Percentiles rank a stretch among this genome's conserved stretches.
These are phyloP conservation scores for Phialophora tarda DNA, from an alignment of 2,329 filamentous ascomycete genomes.

Conservation along the genomic window DNA sequence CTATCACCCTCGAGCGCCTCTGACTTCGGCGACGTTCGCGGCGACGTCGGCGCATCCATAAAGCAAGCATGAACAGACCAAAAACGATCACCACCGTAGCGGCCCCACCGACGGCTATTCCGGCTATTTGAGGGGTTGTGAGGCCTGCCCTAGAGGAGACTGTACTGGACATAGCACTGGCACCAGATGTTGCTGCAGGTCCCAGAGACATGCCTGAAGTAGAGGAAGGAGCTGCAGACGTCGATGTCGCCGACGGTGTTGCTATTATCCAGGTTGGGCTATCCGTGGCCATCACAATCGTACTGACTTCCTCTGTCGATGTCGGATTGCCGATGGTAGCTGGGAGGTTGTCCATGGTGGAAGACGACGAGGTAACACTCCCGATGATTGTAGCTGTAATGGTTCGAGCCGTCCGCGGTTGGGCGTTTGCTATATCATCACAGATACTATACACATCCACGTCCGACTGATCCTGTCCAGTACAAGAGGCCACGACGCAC, in stretches of 20 bases:
- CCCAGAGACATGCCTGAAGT: slow-evolving; percentile 35
- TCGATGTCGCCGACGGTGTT: slow-evolving; percentile 13
- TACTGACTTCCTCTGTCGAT: slow-evolving; percentile 32
- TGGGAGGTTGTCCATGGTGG: slow-evolving; percentile 40
- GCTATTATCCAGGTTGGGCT: slow-evolving; percentile 24
- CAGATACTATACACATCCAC: slow-evolving; percentile 64
- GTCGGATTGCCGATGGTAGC: slow-evolving; percentile 28
- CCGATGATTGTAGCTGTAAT: slow-evolving; percentile 64
- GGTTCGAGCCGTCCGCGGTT: slow-evolving; percentile 63
- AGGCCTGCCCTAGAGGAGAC: slow-evolving; percentile 36
- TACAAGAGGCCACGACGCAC: slow-evolving; percentile 67
- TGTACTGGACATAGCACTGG: slow-evolving; percentile 16
- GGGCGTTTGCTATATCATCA: slow-evolving; percentile 54
- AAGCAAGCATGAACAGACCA: slow-evolving; percentile 48
- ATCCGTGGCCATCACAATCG: slow-evolving; percentile 33
- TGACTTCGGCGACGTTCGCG: slow-evolving; percentile 42
- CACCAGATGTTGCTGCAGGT: slow-evolving; percentile 25
- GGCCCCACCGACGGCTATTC: slow-evolving; percentile 63
- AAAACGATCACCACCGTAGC: slow-evolving; percentile 58
- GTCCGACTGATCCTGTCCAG: slow-evolving; percentile 51
- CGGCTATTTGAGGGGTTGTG: slow-evolving; percentile 58
- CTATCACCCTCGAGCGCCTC: slow-evolving; percentile 47
- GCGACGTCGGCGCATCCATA: slow-evolving; percentile 44
- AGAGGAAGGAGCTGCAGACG: slow-evolving; percentile 27
- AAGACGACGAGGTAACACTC: slow-evolving; percentile 46